Percentiles rank a stretch among this genome's conserved stretches.
Conservation (phyloP, 768 basidiomycete species). For the Trametes maxima region DNA sequence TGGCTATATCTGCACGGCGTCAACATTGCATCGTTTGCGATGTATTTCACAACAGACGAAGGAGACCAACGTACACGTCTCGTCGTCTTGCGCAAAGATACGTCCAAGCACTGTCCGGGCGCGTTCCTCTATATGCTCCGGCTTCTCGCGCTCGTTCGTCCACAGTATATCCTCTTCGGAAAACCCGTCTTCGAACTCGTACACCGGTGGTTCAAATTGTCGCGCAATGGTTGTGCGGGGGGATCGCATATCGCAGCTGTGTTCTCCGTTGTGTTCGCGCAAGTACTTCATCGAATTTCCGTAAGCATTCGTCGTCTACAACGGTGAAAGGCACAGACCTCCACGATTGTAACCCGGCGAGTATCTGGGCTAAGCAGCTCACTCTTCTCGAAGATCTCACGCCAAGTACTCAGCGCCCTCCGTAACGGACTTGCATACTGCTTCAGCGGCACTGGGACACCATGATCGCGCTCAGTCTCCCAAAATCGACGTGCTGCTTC, state of each 20-base stretch:
- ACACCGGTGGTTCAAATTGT: constrained; percentile 48
- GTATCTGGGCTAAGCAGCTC: constrained; percentile 20
- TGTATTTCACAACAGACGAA: neutral
- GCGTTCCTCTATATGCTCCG: constrained; percentile 46
- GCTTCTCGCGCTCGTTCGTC: constrained; percentile 57
- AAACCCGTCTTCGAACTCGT: constrained; percentile 58
- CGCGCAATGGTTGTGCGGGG: constrained; percentile 48
- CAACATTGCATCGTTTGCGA: neutral
- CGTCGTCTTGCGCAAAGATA: constrained; percentile 52
- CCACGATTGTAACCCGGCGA: constrained; percentile 49
- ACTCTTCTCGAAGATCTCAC: constrained; percentile 48
- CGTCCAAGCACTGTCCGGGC: constrained; percentile 54
- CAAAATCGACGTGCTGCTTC: constrained; percentile 46
- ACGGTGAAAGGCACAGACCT: constrained; percentile 41
- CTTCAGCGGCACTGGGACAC: constrained; percentile 53
- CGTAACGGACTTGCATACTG: constrained; percentile 67
- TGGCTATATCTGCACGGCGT: constrained; percentile 56
- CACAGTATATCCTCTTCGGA: constrained; percentile 67
- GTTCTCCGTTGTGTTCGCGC: constrained; percentile 66
- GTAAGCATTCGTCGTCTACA: neutral
- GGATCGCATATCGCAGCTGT: constrained; percentile 71
- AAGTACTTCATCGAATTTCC: constrained; percentile 47
- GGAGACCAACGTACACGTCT: constrained; percentile 45
- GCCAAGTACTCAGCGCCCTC: constrained; percentile 59
- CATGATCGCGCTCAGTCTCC: constrained; percentile 39